A percentile compares a stretch with the other conserved stretches of the same genome.
These are phyloP conservation scores for Debaryomycetaceae sp. DNA, from an alignment of 1,139 yeast species.

Conservation along the genomic window DNA sequence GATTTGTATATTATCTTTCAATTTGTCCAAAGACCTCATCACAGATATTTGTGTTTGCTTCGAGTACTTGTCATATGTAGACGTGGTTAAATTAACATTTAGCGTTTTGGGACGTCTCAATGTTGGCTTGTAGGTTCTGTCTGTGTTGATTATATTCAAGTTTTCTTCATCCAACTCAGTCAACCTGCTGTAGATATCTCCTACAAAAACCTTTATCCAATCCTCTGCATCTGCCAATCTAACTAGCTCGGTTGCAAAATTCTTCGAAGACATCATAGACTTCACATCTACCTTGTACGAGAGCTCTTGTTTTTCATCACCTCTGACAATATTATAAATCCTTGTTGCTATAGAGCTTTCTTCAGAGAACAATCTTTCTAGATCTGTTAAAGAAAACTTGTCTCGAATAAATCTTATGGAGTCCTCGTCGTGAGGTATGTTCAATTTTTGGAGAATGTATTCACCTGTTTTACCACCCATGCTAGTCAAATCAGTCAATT, in stretches of 20 bases:
- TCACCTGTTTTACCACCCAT: constrained; percentile 90
- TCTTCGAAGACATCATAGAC: constrained; percentile 87
- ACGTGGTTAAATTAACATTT: constrained; percentile 29
- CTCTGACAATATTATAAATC: constrained; percentile 62
- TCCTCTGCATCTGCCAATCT: constrained; percentile 57
- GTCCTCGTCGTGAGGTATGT: constrained; percentile 35
- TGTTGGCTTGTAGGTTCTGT: constrained; percentile 17
- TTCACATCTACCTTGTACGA: constrained; percentile 61
- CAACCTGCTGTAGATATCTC: constrained; percentile 70
- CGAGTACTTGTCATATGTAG: constrained; percentile 28
- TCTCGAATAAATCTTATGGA: constrained; percentile 50
- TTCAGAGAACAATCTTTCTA: constrained; percentile 31
- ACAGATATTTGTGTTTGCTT: constrained; percentile 45
- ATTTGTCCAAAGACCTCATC: constrained; percentile 34
- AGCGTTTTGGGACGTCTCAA: constrained; percentile 53
- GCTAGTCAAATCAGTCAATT: constrained; percentile 77
- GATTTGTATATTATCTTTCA: constrained; percentile 26
- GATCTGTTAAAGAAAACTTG: constrained; percentile 31
- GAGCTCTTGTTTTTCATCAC: constrained; percentile 52
- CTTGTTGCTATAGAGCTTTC: constrained; percentile 45
- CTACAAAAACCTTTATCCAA: constrained; percentile 83
- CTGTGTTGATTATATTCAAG: constrained; percentile 28
- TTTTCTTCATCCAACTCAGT: constrained; percentile 73
- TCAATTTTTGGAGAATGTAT: constrained; percentile 42
- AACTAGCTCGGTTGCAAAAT: constrained; percentile 54